These are phyloP conservation scores for Tolypocladium capitatum DNA, from an alignment of 2,329 filamentous ascomycete species.

Conservation along the genomic window DNA sequence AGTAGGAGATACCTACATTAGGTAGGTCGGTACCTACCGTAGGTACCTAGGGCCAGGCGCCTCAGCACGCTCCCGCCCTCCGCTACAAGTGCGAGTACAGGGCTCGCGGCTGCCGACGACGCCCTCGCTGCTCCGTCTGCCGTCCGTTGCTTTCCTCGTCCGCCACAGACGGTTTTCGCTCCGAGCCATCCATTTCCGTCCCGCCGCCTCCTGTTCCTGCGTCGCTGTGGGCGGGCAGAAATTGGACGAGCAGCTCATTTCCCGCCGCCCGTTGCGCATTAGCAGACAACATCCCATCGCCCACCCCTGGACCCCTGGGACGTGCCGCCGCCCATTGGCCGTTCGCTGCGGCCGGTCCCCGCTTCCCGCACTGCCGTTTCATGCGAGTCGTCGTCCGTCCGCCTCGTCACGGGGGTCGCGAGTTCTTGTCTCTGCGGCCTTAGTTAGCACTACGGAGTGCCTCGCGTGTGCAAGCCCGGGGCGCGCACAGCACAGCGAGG, in stretches of 20 bases:
- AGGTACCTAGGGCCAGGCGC: no score
- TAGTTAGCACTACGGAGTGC: background rate
- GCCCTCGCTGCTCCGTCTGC: background rate
- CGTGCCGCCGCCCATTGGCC: background rate
- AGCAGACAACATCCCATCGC: background rate
- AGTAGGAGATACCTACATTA: no score
- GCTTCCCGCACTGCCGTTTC: slow-evolving; percentile 7
- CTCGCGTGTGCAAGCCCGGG: background rate
- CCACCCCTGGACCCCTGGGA: background rate
- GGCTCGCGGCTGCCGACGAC: background rate
- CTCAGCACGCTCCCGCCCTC: background rate
- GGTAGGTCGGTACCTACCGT: no score
- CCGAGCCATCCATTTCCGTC: background rate
- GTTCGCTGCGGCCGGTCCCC: slow-evolving; percentile 1
- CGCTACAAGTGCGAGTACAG: no score
- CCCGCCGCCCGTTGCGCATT: no score
- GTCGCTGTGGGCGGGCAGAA: background rate
- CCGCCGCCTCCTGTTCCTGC: background rate
- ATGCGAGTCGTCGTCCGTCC: no score
- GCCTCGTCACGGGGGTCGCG: slow-evolving; percentile 2
- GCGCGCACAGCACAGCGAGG: background rate
- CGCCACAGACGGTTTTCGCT: background rate
- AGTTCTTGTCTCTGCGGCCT: background rate
- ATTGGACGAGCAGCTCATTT: background rate
- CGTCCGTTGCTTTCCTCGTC: background rate